Conservation (phyloP, 305 asterid species). For the Solanum hybrid region DNA sequence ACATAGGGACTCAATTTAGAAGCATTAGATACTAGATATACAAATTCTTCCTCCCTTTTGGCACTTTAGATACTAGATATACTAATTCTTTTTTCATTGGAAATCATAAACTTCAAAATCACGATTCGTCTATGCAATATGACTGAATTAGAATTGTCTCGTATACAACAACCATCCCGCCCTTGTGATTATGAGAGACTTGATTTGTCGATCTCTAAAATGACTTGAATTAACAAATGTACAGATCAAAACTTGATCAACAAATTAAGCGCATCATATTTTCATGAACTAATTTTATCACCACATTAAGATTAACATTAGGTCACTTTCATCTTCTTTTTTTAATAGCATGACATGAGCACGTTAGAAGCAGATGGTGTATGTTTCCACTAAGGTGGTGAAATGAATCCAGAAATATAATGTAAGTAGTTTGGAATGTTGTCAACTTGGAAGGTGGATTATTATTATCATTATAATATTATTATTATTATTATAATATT, state of each 20-base stretch:
- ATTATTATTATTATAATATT: too few species aligned
- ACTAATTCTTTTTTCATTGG: too few species aligned
- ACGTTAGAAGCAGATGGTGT: not conserved
- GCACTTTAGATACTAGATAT: not conserved
- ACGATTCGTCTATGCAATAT: not conserved
- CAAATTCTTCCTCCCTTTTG: not conserved
- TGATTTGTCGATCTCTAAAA: not conserved
- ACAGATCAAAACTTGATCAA: not conserved
- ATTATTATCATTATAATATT: too few species aligned
- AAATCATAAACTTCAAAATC: too few species aligned
- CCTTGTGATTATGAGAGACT: not conserved
- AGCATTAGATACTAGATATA: too few species aligned
- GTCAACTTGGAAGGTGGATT: not conserved
- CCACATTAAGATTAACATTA: not conserved
- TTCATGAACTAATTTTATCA: not conserved
- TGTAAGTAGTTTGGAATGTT: not conserved
- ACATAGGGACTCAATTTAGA: not conserved
- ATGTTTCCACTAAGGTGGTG: not conserved
- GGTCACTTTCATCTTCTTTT: not conserved
- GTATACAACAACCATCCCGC: not conserved
- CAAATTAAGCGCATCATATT: not conserved
- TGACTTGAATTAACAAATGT: not conserved
- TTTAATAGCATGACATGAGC: not conserved
- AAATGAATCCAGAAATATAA: not conserved
- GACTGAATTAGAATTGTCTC: too few species aligned